A percentile compares a stretch with the other conserved stretches of the same genome.
Conservation (phyloP, 2,329 filamentous ascomycete species). For the Ophiocordyceps camponoti-saundersi region DNA sequence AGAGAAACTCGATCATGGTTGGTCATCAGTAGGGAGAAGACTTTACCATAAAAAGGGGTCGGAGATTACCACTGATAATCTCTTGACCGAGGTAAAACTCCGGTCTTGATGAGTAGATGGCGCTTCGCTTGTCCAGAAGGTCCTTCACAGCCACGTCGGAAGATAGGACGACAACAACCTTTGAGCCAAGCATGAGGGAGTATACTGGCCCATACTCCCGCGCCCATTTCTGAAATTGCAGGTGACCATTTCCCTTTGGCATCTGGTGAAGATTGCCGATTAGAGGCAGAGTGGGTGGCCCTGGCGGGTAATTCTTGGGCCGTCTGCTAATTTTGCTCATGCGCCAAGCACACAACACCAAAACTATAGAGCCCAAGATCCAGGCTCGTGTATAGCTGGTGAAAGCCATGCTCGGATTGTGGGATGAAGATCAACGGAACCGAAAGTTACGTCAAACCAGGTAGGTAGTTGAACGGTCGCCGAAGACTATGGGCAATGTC, state of each 20-base stretch:
- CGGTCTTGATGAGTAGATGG: slow-evolving; percentile 28
- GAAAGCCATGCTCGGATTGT: neutral
- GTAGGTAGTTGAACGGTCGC: too few relatives aligned
- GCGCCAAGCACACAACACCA: neutral
- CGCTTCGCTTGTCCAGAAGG: slow-evolving; percentile 29
- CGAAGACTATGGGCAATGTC: too few relatives aligned
- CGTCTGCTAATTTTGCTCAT: neutral
- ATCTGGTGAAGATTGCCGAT: slow-evolving; percentile 35
- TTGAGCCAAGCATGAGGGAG: slow-evolving; percentile 30
- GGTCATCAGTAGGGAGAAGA: neutral
- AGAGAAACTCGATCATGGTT: too few relatives aligned
- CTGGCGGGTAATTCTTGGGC: slow-evolving; percentile 18
- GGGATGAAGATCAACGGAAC: neutral
- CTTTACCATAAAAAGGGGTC: neutral
- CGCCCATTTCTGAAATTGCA: slow-evolving; percentile 35
- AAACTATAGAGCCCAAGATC: neutral
- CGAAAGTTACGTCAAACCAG: neutral
- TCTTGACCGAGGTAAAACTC: neutral
- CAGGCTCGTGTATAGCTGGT: neutral
- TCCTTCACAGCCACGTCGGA: slow-evolving; percentile 29
- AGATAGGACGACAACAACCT: slow-evolving; percentile 27
- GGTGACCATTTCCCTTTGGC: slow-evolving; percentile 20
- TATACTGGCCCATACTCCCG: slow-evolving; percentile 32
- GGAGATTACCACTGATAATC: neutral
- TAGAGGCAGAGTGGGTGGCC: slow-evolving; percentile 31